Evolutionary conservation across 192 early-diverging fungal genomes (phyloP).

Genomic region (Fimicolochytrium jonesii): DNA sequence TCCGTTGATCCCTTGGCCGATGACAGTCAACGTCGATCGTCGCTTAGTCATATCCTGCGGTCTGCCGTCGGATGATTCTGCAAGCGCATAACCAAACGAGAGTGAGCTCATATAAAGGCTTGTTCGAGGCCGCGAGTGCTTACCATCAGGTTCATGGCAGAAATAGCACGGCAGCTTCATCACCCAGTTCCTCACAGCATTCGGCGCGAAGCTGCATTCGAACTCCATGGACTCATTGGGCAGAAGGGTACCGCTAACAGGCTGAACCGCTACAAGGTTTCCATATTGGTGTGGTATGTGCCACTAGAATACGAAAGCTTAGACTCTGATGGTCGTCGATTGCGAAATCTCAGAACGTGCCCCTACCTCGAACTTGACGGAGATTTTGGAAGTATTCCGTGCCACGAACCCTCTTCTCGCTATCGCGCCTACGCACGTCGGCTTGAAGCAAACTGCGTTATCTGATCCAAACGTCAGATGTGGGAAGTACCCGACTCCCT

Average conservation of each 20-base stretch:
- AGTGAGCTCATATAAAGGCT: too few relatives aligned
- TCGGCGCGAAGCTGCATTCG: constrained; percentile 44
- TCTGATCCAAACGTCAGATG: constrained; percentile 42
- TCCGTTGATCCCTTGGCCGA: constrained; percentile 44
- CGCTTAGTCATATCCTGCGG: constrained; percentile 22
- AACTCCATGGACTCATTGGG: constrained; percentile 36
- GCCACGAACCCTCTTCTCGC: constrained; percentile 31
- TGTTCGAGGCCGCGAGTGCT: too few relatives aligned
- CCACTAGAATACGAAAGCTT: constrained; percentile 46
- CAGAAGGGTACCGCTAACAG: constrained; percentile 26
- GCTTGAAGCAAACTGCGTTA: constrained; percentile 45
- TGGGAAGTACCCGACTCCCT: constrained; percentile 44
- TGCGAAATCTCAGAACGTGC: too few relatives aligned
- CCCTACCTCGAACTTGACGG: constrained; percentile 43
- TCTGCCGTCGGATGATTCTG: too few relatives aligned
- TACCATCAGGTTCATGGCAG: constrained; percentile 30
- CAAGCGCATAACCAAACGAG: too few relatives aligned
- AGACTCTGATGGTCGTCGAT: too few relatives aligned
- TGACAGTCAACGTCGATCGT: constrained; percentile 35
- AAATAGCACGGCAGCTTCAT: constrained; percentile 51
- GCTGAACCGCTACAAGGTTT: constrained; percentile 41
- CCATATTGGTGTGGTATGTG: constrained; percentile 45
- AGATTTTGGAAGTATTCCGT: constrained; percentile 42
- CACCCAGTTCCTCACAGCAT: constrained; percentile 32
- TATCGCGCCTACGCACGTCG: constrained; percentile 43